Evolutionary conservation across 352 stramenopile genomes (phyloP), one percentile per base, ranked within the genome.

Genomic region (Pythium aphanidermatum): DNA sequence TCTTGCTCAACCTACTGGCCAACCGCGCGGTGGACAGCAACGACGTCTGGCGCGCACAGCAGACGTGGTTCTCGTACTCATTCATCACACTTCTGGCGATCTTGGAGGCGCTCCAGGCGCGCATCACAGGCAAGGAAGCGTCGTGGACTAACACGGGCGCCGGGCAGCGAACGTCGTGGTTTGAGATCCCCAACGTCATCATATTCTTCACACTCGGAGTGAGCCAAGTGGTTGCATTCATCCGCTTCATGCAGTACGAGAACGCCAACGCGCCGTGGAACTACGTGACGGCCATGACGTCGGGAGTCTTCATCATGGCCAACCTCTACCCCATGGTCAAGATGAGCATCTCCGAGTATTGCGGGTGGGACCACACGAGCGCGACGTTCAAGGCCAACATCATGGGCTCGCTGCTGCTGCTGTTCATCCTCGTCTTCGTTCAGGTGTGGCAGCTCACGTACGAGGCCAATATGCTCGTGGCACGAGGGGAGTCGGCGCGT

Each of bases 271-370:
- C 86, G 62, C 87, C 70, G 28, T 72, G 74, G 24, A 76, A 92
- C 54, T 76, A 74, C 26, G 76, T 71, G 16, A 88, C 80, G 44
- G 53, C 88, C 46, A 60, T 89, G 17, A 81, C n/a, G n/a, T 83
- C 26, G 80, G 76, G 12, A 85, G 71, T 74, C 44, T 89, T 89
- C 51, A 81, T 92, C 47, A 74, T 68, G 8, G 71, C 83, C 30
- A 92, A 92, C 65, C 59, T 92, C 11, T 76, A 73, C 14, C 80
- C 80, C 2, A 87, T 70, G 34, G 77, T 92, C 17, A 76, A 77
- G 28, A 92, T 92, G 80, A 88, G 74, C 53, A 86, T 92, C 60
- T 77, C 89, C 52, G 80, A 92, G 61, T 92, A 92, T 63, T 92
- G 89, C 71, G 80, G 80, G 58, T 92, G 80, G 80, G 88, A 74